phyloP scores from a whole-genome alignment of 768 basidiomycete genomes.

The Lentinus tigrinus region DNA sequence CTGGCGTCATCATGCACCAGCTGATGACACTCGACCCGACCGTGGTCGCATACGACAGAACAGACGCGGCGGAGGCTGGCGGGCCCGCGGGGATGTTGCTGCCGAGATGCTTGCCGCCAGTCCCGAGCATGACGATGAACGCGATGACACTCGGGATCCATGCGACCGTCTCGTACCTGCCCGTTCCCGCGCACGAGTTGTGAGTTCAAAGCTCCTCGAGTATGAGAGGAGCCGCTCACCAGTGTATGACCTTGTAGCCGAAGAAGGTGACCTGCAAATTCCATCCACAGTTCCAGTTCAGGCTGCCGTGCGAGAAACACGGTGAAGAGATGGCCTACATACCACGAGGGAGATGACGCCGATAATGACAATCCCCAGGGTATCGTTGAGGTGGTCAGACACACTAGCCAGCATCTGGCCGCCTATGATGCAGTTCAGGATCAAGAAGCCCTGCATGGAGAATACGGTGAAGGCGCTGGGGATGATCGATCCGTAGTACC shows the following conservation, averaged over 20 bases:
- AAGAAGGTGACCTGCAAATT: slow-evolving; percentile 32
- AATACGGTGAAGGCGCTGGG: slow-evolving; percentile 43
- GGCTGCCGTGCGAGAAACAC: background rate
- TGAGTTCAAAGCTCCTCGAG: no score
- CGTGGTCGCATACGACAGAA: slow-evolving; percentile 46
- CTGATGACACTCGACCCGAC: slow-evolving; percentile 44
- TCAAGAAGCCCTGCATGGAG: slow-evolving; percentile 47
- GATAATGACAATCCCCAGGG: slow-evolving; percentile 45
- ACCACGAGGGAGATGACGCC: slow-evolving; percentile 39
- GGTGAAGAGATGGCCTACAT: background rate
- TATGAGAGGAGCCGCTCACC: slow-evolving; percentile 24
- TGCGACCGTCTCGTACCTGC: slow-evolving; percentile 36
- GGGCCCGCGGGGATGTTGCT: slow-evolving; percentile 13
- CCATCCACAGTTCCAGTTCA: background rate
- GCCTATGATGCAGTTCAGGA: slow-evolving; percentile 49
- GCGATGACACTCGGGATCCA: slow-evolving; percentile 41
- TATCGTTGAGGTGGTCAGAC: slow-evolving; percentile 26
- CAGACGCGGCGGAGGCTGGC: slow-evolving; percentile 32
- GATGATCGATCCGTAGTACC: slow-evolving; percentile 38
- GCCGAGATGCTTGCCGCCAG: slow-evolving; percentile 36
- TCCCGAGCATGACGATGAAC: slow-evolving; percentile 38
- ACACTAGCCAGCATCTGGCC: slow-evolving; percentile 48
- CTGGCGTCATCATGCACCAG: slow-evolving; percentile 43
- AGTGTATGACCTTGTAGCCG: slow-evolving; percentile 34
- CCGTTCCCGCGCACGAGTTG: background rate